Evolutionary conservation across 2,329 filamentous ascomycete genomes (phyloP), one percentile per base, ranked within the genome.

Genomic region (Fusarium sulawesiense): DNA sequence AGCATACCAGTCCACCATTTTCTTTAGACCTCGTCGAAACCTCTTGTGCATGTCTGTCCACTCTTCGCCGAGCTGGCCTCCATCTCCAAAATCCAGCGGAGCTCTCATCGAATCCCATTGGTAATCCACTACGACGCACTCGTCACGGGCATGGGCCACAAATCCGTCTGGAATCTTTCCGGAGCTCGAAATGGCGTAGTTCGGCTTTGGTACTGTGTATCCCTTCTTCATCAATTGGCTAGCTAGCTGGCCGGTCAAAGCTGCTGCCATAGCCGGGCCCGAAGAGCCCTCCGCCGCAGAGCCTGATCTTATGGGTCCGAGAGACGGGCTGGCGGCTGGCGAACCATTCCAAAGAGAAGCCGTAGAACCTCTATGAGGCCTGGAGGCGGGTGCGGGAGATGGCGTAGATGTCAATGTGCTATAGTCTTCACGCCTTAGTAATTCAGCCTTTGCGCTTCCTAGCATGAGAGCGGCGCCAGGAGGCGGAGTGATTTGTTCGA

Each of bases 1-100:
- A 74, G 77, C 85, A 77, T 99, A 99, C 93, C 94, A 98, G 63
- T 91, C 87, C 14, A 98, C 84, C 82, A 98, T 87, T 46, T 89
- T 88, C 70, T 92, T 90, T 41, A 98, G 80, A 2, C 95, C 95
- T 66, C 85, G 88, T 40, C 94, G 88, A 75, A 98, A 97, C 23
- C 96, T 88, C 77, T 91, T 91, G 80, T 99, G 96, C 96, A 99
- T 98, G 6, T 89, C 86, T 30, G 93, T 92, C 96, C 96, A 99
- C 80, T 98, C 96, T 80, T 99, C 96, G 2, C 93, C 94, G 73
- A 93, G 92, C 45, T 91, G 87, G 41, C 95, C 96, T 12, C 95
- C 95, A 74, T 93, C 90, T 9, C 94, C 95, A 92, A 96, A 98
- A 67, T 90, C 85, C 45, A 93, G 86, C 0, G 92, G 89, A 4